Conservation (phyloP, 2,329 filamentous ascomycete genomes). For the Hysterium pulicare region DNA sequence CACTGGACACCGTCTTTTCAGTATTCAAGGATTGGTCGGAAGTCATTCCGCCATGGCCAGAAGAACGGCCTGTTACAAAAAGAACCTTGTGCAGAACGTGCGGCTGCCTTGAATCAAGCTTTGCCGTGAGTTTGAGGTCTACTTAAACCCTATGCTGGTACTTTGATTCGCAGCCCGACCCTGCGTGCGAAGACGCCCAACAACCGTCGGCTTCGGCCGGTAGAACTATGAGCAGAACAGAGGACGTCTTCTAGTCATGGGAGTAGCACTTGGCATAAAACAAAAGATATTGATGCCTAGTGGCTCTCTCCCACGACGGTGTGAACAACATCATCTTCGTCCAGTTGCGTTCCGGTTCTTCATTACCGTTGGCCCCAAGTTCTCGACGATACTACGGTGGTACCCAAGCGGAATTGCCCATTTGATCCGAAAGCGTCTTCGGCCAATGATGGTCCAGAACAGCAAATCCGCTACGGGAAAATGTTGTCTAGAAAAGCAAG, state of each 20-base stretch:
- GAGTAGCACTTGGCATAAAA: conserved; percentile 7
- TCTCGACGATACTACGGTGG: conserved; percentile 14
- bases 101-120: conserved; percentile 30
- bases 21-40: conserved; percentile 14
- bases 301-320: conserved; percentile 6
- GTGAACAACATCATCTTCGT: conserved; percentile 3
- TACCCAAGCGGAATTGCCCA: conserved; percentile 13
- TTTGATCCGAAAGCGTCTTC: conserved; percentile 3
- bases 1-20: conserved; percentile 22
- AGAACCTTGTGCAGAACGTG: conserved; percentile 12
- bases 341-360: conserved; percentile 2
- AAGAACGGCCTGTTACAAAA: conserved; percentile 6
- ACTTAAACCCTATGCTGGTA: conserved; percentile 2
- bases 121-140: conserved; percentile 12
- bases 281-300: conserved; percentile 15
- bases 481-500: conserved; percentile 6
- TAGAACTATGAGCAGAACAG: conserved; percentile 2
- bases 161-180: conserved; percentile 19
- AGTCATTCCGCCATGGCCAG: conserved; percentile 4
- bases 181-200: conserved; percentile 10
- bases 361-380: neutral
- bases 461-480: conserved; percentile 2
- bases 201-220: conserved; percentile 15
- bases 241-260: conserved; percentile 4
- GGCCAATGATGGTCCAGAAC: conserved; percentile 15